Evolutionary conservation across 2,329 filamentous ascomycete genomes (phyloP), one percentile per base, ranked within the genome.

Genomic region (Colletotrichum salicis): DNA sequence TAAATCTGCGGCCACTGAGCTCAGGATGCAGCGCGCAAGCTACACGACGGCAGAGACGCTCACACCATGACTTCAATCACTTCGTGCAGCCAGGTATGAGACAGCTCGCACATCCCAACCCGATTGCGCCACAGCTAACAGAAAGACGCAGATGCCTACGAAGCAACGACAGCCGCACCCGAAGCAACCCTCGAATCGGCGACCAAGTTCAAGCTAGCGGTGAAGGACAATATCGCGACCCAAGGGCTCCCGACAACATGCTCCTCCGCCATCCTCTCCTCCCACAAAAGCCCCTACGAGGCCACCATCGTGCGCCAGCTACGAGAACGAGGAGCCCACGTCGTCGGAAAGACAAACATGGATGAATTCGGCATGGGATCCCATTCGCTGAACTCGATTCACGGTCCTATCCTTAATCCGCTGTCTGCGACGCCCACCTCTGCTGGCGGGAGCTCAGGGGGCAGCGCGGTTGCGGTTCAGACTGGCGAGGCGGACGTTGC

Each of bases 311-410:
- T 97, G 41, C 83, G 86, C 63, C 88, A 91, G 76, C 86, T 98
- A 41, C 87, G 88, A 67, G 79, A 84, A 33, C 86, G 88, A 5
- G 93, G 92, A 54, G 91, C 90, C 6, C 80, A 87, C 6, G 80
- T 96, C 2, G 86, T 91, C 1, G 93, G 92, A 7, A 97, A 97
- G 82, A 95, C 94, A 2, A 97, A 97, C 79, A 91, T 98, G 86
- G 96, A 98, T 82, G 96, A 97, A 79, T 97, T 97, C 79, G 95
- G 95, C 33, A 97, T 97, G 95, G 95, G 95, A 2, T 97, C 94
- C 10, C 92, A 97, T 76, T 95, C 94, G 1, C 84, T 84, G 63
- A 91, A 92, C 77, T 95, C 94, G 1, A 82, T 86, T 66, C 90
- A 91, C 76, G 93, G 93, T 1, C 80, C 89, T 1, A 93, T 96